Evolutionary conservation across 2,329 filamentous ascomycete species (phyloP).

Genomic region (Cordyceps tenuipes): DNA sequence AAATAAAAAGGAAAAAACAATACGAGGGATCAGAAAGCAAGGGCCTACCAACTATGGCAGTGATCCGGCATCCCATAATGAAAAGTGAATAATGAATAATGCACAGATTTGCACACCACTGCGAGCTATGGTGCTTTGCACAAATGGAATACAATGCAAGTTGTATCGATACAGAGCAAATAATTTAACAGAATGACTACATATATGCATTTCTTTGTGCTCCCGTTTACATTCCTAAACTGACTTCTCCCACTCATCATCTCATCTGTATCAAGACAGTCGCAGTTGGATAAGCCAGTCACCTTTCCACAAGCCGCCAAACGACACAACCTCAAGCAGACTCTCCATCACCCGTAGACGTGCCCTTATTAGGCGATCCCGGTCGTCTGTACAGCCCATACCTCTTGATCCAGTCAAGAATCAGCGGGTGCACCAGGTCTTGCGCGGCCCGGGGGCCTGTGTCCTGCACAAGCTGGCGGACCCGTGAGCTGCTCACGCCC

Average conservation of each 20-base stretch:
- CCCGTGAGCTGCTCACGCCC: conserved; percentile 52
- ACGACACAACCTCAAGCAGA: background rate
- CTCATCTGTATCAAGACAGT: background rate
- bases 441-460: conserved; percentile 38
- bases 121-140: background rate
- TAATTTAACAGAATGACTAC: background rate
- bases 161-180: background rate
- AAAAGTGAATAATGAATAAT: background rate
- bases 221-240: background rate
- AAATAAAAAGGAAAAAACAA: conserved; percentile 3
- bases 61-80: background rate
- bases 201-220: background rate
- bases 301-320: background rate
- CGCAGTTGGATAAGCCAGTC: background rate
- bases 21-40: background rate
- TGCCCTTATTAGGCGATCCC: conserved; percentile 11
- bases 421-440: conserved; percentile 46
- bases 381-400: conserved; percentile 44
- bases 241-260: background rate
- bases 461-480: conserved; percentile 46
- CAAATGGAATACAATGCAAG: background rate
- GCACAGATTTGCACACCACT: background rate
- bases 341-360: conserved; percentile 14
- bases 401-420: conserved; percentile 49
- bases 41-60: background rate